These are phyloP conservation scores for Aspergillus nidulans DNA, from an alignment of 495 filamentous ascomycete genomes.

Conservation along the genomic window DNA sequence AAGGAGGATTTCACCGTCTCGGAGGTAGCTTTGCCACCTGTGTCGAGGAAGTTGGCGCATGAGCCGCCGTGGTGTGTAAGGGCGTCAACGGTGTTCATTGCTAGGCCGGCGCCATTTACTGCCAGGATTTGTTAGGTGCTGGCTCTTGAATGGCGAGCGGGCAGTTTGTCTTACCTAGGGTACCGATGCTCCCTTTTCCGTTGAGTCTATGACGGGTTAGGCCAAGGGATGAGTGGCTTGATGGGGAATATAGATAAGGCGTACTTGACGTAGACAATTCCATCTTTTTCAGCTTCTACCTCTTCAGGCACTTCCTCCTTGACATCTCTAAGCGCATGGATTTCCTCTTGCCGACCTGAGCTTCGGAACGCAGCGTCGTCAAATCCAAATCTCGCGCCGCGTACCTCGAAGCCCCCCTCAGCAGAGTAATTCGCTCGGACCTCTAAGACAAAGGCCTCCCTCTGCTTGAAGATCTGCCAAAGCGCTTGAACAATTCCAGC, in stretches of 20 bases:
- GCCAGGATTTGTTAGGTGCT: conserved; percentile 3
- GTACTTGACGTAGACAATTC: conserved; percentile 69
- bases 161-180: conserved; percentile 42
- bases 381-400: conserved; percentile 57
- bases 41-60: conserved; percentile 82
- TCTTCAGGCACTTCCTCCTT: conserved; percentile 53
- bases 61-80: conserved; percentile 60
- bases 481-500: conserved; percentile 50
- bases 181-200: conserved; percentile 59
- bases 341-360: conserved; percentile 56
- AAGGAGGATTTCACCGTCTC: conserved; percentile 78
- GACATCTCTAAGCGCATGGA: conserved; percentile 55
- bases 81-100: conserved; percentile 89
- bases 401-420: conserved; percentile 38
- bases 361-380: conserved; percentile 75
- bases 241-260: neutral
- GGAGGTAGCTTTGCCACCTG: conserved; percentile 85
- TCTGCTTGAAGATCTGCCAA: conserved; percentile 57
- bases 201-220: conserved; percentile 30
- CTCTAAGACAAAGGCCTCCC: conserved; percentile 63
- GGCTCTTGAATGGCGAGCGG: neutral
- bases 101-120: conserved; percentile 86
- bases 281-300: conserved; percentile 61
- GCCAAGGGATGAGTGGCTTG: neutral
- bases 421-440: conserved; percentile 36